Base-by-base conservation (phyloP, 169 alveolate species). In the Plasmodium knowlesi region DNA sequence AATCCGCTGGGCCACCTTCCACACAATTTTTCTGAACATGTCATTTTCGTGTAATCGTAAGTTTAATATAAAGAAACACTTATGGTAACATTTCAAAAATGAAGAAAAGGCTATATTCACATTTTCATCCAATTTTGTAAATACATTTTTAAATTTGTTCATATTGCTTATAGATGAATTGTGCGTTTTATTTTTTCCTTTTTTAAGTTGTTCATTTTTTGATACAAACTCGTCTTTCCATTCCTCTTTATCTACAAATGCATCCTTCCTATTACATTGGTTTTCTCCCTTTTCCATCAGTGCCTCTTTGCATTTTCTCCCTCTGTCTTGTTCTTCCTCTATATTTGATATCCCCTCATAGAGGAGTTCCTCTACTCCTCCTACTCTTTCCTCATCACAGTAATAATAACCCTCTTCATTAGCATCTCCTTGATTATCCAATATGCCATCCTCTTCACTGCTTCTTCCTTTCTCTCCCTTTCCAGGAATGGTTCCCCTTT, bases 1-100 rank as follows among this genome's bases (percentile, higher is more conserved):
- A 16, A 89, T 89, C 34, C 50, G 61, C 12, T 89, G 73, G 19
- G 71, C 72, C 16, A 67, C 41, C 34, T 43, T 79, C 71, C 71
- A 37, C 41, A 89, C 53, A 4, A 39, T 89, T 79, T 67, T 67
- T 37, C 73, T 79, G 25, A 89, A 61, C 34, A 79, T 34, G 1
- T 34, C 50, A 46, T 79, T 78, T 57, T 89, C 78, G 50, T 57
- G 46, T 19, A 89, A 32, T 9, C 34, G 71, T 34, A 89, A 73
- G 34, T 89, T 89, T 80, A 89, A 22, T 30, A 89, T 46, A 3
- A 89, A 34, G 61, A 61, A 61, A 8, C 94, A 89, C 41, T 89
- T 89, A 78, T 79, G 28, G 53, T 79, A 89, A 16, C 94, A 89
- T 79, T 89, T 89, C 73, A 89, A 78, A 89, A 89, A 89, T 2